Evolutionary conservation across 257 asterid genomes (phyloP).

Genomic region (Salvia hispanica): DNA sequence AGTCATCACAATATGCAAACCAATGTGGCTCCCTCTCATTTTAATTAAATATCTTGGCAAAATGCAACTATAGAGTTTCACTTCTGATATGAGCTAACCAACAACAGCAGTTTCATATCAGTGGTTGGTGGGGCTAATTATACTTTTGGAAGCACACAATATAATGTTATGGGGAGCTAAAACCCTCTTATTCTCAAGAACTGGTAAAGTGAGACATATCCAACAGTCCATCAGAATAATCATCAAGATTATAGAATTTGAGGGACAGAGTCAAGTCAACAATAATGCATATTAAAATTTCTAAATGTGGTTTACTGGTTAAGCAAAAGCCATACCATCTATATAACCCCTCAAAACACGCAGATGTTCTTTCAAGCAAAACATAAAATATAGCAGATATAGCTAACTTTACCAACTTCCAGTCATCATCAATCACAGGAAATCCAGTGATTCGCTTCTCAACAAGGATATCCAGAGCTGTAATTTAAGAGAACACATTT

Average conservation of each 20-base stretch:
- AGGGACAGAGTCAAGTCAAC: no score
- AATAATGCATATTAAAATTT: no score
- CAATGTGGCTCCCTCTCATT: neutral
- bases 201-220: no score
- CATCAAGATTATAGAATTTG: no score
- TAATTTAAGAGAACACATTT: conserved; percentile 4
- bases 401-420: conserved; percentile 27
- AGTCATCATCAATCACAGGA: conserved; percentile 32
- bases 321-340: neutral
- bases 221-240: no score
- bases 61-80: neutral
- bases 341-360: neutral
- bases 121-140: neutral
- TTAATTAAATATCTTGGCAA: neutral
- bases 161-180: no score
- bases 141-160: neutral
- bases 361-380: neutral
- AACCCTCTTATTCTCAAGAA: no score
- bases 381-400: neutral
- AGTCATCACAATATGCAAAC: neutral
- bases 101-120: neutral
- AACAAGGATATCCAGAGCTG: conserved; percentile 33
- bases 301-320: no score
- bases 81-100: neutral
- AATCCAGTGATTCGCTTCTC: conserved; percentile 30